A percentile compares a stretch with the other conserved stretches of the same genome.
Evolutionary conservation across 352 stramenopile species (phyloP).

Genomic region (Pythium monospermum): DNA sequence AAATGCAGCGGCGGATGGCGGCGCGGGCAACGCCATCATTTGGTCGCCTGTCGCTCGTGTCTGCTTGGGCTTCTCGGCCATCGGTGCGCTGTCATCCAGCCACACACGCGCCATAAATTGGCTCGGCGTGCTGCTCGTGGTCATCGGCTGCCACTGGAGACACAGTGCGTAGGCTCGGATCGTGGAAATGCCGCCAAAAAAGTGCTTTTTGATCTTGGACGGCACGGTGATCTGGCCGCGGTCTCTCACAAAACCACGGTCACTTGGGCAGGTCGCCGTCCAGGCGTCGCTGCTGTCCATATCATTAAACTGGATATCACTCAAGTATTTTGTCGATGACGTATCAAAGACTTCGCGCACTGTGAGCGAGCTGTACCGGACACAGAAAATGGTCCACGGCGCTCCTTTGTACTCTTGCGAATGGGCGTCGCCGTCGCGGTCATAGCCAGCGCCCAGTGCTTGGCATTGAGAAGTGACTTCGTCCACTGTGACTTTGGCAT

Average conservation of each 20-base stretch:
- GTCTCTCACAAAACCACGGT: constrained; percentile 28
- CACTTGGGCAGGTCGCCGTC: constrained; percentile 19
- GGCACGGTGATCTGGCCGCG: constrained; percentile 24
- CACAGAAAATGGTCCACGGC: constrained; percentile 43
- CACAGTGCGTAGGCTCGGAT: constrained; percentile 29
- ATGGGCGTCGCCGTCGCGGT: constrained; percentile 38
- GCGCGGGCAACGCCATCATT: background rate
- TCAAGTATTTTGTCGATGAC: constrained; percentile 15
- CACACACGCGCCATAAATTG: constrained; percentile 36
- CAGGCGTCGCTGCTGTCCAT: constrained; percentile 27
- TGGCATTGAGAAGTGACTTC: constrained; percentile 27
- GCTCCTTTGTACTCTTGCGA: constrained; percentile 39
- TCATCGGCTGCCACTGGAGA: constrained; percentile 28
- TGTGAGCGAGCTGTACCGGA: constrained; percentile 24
- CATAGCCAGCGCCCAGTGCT: constrained; percentile 21
- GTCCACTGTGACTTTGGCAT: constrained; percentile 23
- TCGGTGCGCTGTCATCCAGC: constrained; percentile 32
- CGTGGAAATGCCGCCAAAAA: constrained; percentile 25
- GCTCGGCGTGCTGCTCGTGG: constrained; percentile 6
- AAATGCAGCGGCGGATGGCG: background rate
- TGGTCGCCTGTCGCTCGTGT: background rate
- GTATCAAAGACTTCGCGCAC: constrained; percentile 26
- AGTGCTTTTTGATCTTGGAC: constrained; percentile 32
- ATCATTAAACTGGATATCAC: constrained; percentile 30
- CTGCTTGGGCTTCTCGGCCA: constrained; percentile 32